Evolutionary conservation across 352 stramenopile genomes (phyloP).

Genomic region (Thraustochytrium striatum): DNA sequence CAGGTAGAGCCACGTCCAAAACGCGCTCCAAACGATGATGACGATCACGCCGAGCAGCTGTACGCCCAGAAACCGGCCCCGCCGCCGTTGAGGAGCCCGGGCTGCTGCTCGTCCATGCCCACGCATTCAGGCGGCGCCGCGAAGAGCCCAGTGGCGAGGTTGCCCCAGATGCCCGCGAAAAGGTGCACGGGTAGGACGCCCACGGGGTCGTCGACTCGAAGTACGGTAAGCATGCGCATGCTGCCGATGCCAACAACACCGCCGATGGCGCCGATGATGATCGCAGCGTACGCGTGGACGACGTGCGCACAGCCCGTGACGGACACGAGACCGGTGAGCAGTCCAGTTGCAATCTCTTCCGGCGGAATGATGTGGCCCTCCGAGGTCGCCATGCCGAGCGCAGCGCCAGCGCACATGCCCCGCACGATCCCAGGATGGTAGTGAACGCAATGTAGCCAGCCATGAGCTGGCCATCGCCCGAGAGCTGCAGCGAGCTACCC

Average conservation of each 20-base stretch:
- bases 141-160: slow-evolving; percentile 18
- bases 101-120: background rate
- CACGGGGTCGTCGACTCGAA: slow-evolving; percentile 44
- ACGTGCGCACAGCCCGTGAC: slow-evolving; percentile 2
- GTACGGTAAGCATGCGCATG: background rate
- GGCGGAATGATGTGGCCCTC: background rate
- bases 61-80: background rate
- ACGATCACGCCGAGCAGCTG: background rate
- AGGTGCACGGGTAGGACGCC: slow-evolving; percentile 24
- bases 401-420: background rate
- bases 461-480: background rate
- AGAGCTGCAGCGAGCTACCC: background rate
- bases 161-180: slow-evolving; percentile 16
- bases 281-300: background rate
- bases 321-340: slow-evolving; percentile 31
- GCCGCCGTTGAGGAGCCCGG: slow-evolving; percentile 7
- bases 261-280: background rate
- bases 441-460: slow-evolving; percentile 21
- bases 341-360: background rate
- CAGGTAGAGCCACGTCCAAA: background rate
- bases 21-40: background rate
- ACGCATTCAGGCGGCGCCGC: background rate
- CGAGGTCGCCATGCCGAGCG: background rate
- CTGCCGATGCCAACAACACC: background rate
- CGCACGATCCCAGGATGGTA: slow-evolving; percentile 31